A percentile compares a stretch with the other conserved stretches of the same genome.
phyloP scores from a whole-genome alignment of 345 rosid species.

The Camelina hispida region DNA sequence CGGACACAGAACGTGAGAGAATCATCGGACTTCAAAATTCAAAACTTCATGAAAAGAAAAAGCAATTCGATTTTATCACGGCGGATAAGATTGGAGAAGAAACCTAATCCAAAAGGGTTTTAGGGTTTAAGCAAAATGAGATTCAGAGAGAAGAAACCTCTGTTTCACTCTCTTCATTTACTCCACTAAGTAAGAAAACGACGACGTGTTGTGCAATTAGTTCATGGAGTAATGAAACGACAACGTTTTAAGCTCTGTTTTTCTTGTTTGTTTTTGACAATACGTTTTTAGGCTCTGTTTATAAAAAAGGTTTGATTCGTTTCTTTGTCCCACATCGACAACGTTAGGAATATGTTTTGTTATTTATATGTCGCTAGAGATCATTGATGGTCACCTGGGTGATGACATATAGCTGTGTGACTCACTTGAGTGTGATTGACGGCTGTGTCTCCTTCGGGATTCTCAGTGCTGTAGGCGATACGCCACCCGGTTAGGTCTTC shows the following conservation, averaged over 20 bases:
- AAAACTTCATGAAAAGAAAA: background rate
- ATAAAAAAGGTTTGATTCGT: background rate
- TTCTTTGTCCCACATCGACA: constrained; percentile 2
- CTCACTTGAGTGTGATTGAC: constrained; percentile 30
- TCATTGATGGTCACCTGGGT: background rate
- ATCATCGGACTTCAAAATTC: constrained; percentile 37
- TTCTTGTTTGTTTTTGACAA: no score
- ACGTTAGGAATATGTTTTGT: no score
- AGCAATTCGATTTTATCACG: constrained; percentile 1
- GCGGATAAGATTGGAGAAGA: constrained; percentile 30
- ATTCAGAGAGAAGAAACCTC: constrained; percentile 23
- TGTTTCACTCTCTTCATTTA: constrained; percentile 5
- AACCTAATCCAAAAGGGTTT: constrained; percentile 39
- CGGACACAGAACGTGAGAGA: constrained; percentile 54
- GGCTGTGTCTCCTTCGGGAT: background rate
- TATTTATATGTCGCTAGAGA: background rate
- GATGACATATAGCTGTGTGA: constrained; percentile 9
- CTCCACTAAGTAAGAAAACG: background rate
- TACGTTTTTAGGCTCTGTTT: no score
- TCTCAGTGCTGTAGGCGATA: constrained; percentile 10
- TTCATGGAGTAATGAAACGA: background rate
- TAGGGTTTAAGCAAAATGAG: constrained; percentile 53
- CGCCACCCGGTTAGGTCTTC: constrained; percentile 2
- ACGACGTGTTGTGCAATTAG: background rate
- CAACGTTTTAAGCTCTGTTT: background rate